Evolutionary conservation across 1,284 basidiomycete species (phyloP), one percentile per base, ranked within the genome.

Genomic region (Papiliotrema laurentii): DNA sequence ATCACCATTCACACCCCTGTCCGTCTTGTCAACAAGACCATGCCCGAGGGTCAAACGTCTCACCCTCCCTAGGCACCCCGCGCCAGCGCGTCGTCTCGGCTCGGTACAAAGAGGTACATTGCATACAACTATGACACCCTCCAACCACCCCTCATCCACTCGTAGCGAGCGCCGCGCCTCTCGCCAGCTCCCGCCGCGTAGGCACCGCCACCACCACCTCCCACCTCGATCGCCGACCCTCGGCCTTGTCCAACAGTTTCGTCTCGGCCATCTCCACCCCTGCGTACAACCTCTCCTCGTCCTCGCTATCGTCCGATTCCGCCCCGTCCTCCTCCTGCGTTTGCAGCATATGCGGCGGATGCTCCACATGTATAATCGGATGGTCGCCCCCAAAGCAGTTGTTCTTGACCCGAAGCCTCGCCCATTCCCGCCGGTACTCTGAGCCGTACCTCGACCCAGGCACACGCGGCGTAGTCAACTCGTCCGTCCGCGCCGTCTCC

Each of bases 321-420:
- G 30, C 16, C 16, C 16, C 16, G 7, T 45, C 22, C n/a, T 36
- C 44, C 28, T 22, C 16, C 28, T n/a, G 16, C n/a, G 14, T 37
- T 10, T 61, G 40, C 10, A 66, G 49, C 55, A 66, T 68, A 31
- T 59, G 61, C 0, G 58, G 58, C 34, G 60, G 58, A 38, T 63
- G 66, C 13, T 54, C 47, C 22, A 60, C 41, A 28, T 58, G 54
- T 16, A 69, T 55, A 36, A 62, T 47, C 6, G 64, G 64, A 25
- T 64, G 50, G 4, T 47, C 45, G 9, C 54, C 53, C 1, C 59
- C 63, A 18, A 58, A 55, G 41, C 61, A 64, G 30, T 55, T 40
- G n/a, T 48, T 45, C 6, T 26, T 47, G 31, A 69, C 55, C 36
- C 56, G 55, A 9, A 47, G 24, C 7, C 46, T 50, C n/a, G 57